phyloP scores from a whole-genome alignment of 495 filamentous ascomycete genomes.

The Cryomyces minteri region DNA sequence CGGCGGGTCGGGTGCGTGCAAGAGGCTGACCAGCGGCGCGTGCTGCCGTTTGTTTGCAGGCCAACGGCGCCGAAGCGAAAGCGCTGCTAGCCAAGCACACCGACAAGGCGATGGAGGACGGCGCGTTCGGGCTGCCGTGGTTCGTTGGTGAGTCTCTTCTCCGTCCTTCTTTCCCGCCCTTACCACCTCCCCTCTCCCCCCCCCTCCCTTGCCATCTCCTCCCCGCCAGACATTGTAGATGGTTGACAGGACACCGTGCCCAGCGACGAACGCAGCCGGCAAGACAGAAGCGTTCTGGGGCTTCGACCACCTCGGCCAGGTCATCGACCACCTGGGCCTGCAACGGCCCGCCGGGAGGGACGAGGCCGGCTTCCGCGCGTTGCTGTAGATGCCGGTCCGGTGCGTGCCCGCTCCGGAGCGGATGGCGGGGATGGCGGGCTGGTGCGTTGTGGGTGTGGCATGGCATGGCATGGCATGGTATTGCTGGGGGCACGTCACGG shows the following conservation, averaged over 20 bases:
- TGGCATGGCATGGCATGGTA: too few species aligned
- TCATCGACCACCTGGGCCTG: slow-evolving; percentile 42
- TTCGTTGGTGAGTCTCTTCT: slow-evolving; percentile 30
- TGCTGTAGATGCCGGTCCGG: too few species aligned
- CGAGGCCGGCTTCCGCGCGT: too few species aligned
- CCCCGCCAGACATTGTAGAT: neutral
- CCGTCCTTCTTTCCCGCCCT: neutral
- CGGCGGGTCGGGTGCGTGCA: neutral
- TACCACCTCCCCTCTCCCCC: neutral
- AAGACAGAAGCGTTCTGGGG: slow-evolving; percentile 49
- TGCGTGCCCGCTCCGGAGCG: too few species aligned
- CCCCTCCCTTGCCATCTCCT: neutral
- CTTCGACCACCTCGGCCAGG: slow-evolving; percentile 47
- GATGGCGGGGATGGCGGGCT: too few species aligned
- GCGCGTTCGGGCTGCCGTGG: slow-evolving; percentile 60
- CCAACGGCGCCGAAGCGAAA: slow-evolving; percentile 33
- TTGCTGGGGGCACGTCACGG: too few species aligned
- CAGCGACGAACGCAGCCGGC: slow-evolving; percentile 33
- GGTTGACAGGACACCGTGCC: neutral
- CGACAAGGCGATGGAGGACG: slow-evolving; percentile 34
- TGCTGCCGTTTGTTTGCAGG: neutral
- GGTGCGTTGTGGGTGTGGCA: too few species aligned
- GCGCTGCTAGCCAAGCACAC: slow-evolving; percentile 33
- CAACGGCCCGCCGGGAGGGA: slow-evolving; percentile 15
- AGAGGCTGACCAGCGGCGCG: neutral